Base-by-base conservation (phyloP, 2,329 filamentous ascomycete species). In the Pezicula rhizophila region DNA sequence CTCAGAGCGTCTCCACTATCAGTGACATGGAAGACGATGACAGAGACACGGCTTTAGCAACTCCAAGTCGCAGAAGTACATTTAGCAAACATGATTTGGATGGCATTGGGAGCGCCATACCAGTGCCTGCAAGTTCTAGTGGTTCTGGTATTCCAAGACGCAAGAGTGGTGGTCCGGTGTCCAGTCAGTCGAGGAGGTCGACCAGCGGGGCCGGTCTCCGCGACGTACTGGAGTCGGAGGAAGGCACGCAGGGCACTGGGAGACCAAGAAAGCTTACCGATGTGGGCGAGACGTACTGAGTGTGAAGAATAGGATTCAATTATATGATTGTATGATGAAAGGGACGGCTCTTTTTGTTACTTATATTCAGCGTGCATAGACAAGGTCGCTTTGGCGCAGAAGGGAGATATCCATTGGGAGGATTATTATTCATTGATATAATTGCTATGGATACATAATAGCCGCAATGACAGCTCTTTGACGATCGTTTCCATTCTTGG, bases 221-320 rank as follows among this genome's bases (percentile, higher is more conserved):
- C 23, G 57, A 60, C 18, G 52, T 40, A 11, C 55, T 57, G 15
- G 52, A 56, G 38, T 49, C 45, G 11, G 45, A 23, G 5, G 59
- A 60, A 6, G 49, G 53, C 6, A 60, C 60, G 55, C 60, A 60
- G 41, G 57, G 60, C 33, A 55, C 58, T 7, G 55, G 51, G 37
- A 48, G 60, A 43, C 57, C 72, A 47, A 67, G 75, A 54, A 75
- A 74, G 57, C 66, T 76, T 59, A 76, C 69, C 63, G 75, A 76
- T 49, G 66, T 78, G 41, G 78, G 78, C 38, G 77, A 81, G 65
- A 78, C 75, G n/a, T 80, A 75, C 63, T 80, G 67, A 66, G 45
- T 46, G 25, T 33, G 33, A 20, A 20, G 18, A 25, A 14, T 12
- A 31, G 8, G 28, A 23, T 31, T 40, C 31, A 31, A 12, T 38